Evolutionary conservation across 108 stramenopile species (phyloP).

Genomic region (Cyclotella kingstonii): DNA sequence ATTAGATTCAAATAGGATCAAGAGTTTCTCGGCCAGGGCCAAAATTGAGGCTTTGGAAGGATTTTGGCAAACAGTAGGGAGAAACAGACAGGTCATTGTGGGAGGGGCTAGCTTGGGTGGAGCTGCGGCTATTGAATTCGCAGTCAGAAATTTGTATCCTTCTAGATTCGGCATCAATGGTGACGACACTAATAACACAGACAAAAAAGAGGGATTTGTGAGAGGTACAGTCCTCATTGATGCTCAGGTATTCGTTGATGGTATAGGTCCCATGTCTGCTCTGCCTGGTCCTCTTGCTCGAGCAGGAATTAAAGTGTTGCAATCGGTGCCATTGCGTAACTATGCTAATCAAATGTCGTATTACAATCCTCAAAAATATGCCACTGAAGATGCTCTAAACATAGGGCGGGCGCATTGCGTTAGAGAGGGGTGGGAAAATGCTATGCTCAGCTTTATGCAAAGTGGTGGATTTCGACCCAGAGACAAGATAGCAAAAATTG

Average conservation of each 20-base stretch:
- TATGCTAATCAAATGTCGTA: slow-evolving; percentile 87
- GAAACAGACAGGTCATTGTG: slow-evolving; percentile 44
- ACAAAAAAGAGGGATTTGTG: slow-evolving; percentile 50
- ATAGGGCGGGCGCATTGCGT: slow-evolving; percentile 84
- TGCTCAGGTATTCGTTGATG: slow-evolving; percentile 90
- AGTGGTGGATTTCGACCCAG: slow-evolving; percentile 87
- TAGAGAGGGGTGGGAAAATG: slow-evolving; percentile 85
- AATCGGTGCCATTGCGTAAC: slow-evolving; percentile 67
- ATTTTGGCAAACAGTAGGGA: slow-evolving; percentile 59
- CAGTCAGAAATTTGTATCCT: slow-evolving; percentile 39
- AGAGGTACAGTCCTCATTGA: slow-evolving; percentile 62
- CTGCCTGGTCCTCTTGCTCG: slow-evolving; percentile 71
- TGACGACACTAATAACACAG: slow-evolving; percentile 2
- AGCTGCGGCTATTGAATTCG: slow-evolving; percentile 79
- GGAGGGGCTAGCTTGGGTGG: slow-evolving; percentile 81
- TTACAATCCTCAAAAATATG: slow-evolving; percentile 62
- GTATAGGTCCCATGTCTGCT: slow-evolving; percentile 80
- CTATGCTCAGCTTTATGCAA: slow-evolving; percentile 76
- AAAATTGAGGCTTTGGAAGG: slow-evolving; percentile 79
- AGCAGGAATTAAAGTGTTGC: slow-evolving; percentile 73
- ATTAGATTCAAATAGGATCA: slow-evolving; percentile 51
- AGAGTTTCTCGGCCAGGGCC: slow-evolving; percentile 79
- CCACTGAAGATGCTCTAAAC: slow-evolving; percentile 86
- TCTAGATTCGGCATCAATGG: no score
- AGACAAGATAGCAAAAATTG: slow-evolving; percentile 60